Evolutionary conservation across 225 moss, liverwort and hornwort genomes (phyloP).

Genomic region (Thuidium tamariscinum): DNA sequence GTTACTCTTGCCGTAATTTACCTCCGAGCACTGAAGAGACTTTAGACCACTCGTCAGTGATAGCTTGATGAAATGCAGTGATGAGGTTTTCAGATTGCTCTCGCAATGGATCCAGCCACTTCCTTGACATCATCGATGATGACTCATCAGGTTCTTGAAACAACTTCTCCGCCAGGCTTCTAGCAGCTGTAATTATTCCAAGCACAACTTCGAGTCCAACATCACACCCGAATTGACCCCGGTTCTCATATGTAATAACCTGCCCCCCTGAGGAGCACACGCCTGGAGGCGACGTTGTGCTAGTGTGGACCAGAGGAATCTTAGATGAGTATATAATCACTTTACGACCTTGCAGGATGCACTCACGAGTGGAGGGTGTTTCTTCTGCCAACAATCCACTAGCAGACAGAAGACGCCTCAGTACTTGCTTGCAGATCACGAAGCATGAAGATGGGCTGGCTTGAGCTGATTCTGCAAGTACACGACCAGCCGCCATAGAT

Average conservation of each 20-base stretch:
- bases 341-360: background rate
- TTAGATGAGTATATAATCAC: background rate
- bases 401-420: slow-evolving; percentile 23
- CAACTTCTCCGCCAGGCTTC: slow-evolving; percentile 23
- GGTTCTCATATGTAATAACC: background rate
- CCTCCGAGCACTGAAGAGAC: slow-evolving; percentile 47
- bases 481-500: slow-evolving; percentile 27
- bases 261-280: background rate
- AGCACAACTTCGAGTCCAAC: slow-evolving; percentile 26
- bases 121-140: background rate
- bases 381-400: slow-evolving; percentile 2
- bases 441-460: slow-evolving; percentile 55
- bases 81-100: slow-evolving; percentile 28
- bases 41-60: slow-evolving; percentile 3
- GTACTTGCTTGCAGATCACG: slow-evolving; percentile 28
- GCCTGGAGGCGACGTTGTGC: background rate
- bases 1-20: background rate
- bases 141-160: background rate
- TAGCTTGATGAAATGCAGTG: slow-evolving; percentile 30
- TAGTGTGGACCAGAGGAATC: background rate
- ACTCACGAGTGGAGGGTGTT: background rate
- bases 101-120: slow-evolving; percentile 48
- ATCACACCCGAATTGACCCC: background rate
- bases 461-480: slow-evolving; percentile 44
- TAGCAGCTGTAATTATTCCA: slow-evolving; percentile 38